Conservation (phyloP, 345 rosid genomes). For the Acer negundo region DNA sequence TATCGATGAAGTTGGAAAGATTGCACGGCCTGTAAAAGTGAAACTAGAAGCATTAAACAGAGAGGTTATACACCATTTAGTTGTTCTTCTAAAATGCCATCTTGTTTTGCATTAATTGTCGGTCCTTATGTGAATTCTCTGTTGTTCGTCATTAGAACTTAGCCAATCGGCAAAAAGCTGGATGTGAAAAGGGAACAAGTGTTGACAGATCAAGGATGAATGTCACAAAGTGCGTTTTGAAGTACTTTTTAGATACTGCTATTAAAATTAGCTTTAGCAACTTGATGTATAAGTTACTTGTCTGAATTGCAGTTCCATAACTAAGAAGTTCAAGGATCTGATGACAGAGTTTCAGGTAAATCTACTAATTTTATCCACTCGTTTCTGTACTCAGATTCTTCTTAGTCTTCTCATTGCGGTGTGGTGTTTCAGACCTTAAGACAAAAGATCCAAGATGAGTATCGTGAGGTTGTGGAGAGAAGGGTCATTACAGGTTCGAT, state of each 20-base stretch:
- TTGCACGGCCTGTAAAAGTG: constrained; percentile 71
- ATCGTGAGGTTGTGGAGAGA: constrained; percentile 90
- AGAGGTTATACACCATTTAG: constrained; percentile 51
- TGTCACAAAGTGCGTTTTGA: constrained; percentile 61
- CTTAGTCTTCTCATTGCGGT: constrained; percentile 13
- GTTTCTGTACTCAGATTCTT: background rate
- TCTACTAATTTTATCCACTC: background rate
- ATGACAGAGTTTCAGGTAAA: constrained; percentile 92
- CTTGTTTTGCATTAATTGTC: background rate
- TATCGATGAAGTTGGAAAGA: constrained; percentile 91
- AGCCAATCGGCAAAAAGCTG: constrained; percentile 84
- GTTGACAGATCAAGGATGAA: constrained; percentile 88
- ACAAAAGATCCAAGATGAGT: constrained; percentile 84
- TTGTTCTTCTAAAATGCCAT: background rate
- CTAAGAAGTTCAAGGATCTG: constrained; percentile 60
- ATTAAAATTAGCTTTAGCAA: background rate
- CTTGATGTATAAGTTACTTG: background rate
- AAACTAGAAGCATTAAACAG: constrained; percentile 72
- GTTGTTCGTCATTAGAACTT: constrained; percentile 53
- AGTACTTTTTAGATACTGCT: background rate
- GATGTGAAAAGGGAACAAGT: constrained; percentile 86
- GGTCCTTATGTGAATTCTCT: constrained; percentile 7
- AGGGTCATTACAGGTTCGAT: constrained; percentile 77
- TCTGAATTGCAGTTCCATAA: constrained; percentile 56
- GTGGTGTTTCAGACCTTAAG: constrained; percentile 62